Conservation (phyloP, 495 filamentous ascomycete species). For the Physcia stellaris region DNA sequence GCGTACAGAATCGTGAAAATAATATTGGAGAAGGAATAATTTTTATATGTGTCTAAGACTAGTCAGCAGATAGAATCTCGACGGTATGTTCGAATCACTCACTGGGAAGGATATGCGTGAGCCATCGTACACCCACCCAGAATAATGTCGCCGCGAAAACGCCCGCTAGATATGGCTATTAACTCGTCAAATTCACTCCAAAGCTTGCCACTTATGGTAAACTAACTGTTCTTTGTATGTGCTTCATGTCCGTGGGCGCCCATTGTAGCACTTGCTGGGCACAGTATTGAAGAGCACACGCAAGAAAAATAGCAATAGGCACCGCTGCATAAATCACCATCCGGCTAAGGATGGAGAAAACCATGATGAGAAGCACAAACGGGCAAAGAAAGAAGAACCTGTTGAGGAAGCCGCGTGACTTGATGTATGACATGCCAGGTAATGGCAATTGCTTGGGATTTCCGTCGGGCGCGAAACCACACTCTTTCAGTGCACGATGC, state of each 20-base stretch:
- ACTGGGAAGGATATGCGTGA: slow-evolving; percentile 58
- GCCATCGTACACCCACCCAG: slow-evolving; percentile 65
- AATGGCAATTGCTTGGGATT: slow-evolving; percentile 44
- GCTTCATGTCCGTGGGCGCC: slow-evolving; percentile 72
- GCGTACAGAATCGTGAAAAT: slow-evolving; percentile 49
- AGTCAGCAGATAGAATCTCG: slow-evolving; percentile 15
- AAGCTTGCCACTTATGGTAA: slow-evolving; percentile 2
- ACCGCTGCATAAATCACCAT: slow-evolving; percentile 62
- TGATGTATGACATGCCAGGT: slow-evolving; percentile 39
- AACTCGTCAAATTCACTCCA: slow-evolving; percentile 2
- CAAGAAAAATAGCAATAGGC: slow-evolving; percentile 49
- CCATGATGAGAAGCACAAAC: slow-evolving; percentile 55
- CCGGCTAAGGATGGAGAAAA: slow-evolving; percentile 56
- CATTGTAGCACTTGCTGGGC: slow-evolving; percentile 64
- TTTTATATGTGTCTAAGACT: slow-evolving; percentile 44
- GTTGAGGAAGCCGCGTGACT: slow-evolving; percentile 64
- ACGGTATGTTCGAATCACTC: slow-evolving; percentile 19
- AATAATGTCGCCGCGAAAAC: slow-evolving; percentile 84
- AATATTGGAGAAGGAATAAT: slow-evolving; percentile 58
- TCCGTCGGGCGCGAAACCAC: slow-evolving; percentile 69
- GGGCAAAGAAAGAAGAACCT: slow-evolving; percentile 91
- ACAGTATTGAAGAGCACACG: slow-evolving; percentile 64
- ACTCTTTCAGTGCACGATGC: slow-evolving; percentile 72
- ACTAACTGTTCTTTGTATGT: slow-evolving; percentile 74
- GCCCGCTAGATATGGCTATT: slow-evolving; percentile 75